Evolutionary conservation across 495 filamentous ascomycete species (phyloP).

Genomic region (Hypoxylon cercidicola): DNA sequence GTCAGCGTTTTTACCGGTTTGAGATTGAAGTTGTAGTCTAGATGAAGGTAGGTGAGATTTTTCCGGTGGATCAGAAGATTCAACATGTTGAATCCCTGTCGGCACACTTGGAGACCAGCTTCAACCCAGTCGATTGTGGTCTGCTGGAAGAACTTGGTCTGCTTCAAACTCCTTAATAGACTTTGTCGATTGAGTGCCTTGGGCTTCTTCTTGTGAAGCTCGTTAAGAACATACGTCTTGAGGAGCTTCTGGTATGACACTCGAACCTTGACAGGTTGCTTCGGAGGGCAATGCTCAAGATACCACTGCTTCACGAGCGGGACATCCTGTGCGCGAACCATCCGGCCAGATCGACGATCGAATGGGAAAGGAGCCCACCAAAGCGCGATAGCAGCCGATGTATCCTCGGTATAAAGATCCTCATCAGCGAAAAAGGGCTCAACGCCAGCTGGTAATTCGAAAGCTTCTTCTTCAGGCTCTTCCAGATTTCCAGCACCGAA

Average conservation of each 20-base stretch:
- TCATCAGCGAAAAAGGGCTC: conserved; percentile 93
- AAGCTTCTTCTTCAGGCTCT: conserved; percentile 78
- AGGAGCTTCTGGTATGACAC: conserved; percentile 99
- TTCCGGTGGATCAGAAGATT: conserved; percentile 98
- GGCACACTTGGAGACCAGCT: conserved; percentile 96
- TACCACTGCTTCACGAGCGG: conserved; percentile 99
- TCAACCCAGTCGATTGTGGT: conserved; percentile 99
- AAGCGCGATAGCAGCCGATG: conserved; percentile 88
- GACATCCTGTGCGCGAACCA: conserved; percentile 97
- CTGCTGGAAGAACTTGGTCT: conserved; percentile 99
- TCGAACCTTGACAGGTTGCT: conserved; percentile 94
- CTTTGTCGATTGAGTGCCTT: conserved; percentile 97
- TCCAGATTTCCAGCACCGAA: conserved; percentile 88
- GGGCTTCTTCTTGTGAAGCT: conserved; percentile 91
- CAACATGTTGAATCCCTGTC: conserved; percentile 99
- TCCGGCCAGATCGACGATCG: conserved; percentile 94
- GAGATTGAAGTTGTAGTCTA: conserved; percentile 99
- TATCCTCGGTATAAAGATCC: conserved; percentile 89
- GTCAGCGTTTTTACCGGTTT: conserved; percentile 99
- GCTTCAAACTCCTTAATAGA: conserved; percentile 86
- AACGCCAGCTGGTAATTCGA: conserved; percentile 80
- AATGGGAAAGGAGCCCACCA: conserved; percentile 99
- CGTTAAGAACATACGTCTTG: conserved; percentile 96
- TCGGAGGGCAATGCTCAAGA: conserved; percentile 88
- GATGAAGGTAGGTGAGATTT: conserved; percentile 97